Base-by-base conservation (phyloP, 768 basidiomycete species). In the Galerina marginata region DNA sequence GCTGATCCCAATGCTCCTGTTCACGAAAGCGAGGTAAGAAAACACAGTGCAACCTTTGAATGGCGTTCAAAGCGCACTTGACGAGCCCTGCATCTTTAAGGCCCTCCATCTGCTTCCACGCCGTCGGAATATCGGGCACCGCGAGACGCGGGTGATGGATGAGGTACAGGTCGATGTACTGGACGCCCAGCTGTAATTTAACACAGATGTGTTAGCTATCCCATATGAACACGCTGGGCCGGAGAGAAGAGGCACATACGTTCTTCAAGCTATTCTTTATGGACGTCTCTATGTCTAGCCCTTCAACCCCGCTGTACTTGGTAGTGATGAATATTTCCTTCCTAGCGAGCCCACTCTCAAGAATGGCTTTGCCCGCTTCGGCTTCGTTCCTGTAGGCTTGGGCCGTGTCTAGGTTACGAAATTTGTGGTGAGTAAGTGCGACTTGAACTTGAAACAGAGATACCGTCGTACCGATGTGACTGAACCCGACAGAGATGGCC, bases 1-100 rank as follows among this genome's bases (percentile, higher is more conserved):
- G 74, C 85, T 87, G 42, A 91, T 86, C 20, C 89, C 89, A 56
- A 90, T 89, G 69, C 84, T 88, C 83, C 86, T 88, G 63, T 33
- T n/a, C 5, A 45, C 15, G 9, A 11, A n/a, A 14, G n/a, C 9
- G 7, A 44, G 23, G 29, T 29, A 0, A 12, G 7, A 12, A 14
- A 20, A 44, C 23, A 11, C 4, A 3, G 16, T 36, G 37, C 2
- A 25, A 5, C 29, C 29, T 33, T 33, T 11, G 26, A 26, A 23
- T 42, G 33, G 23, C 11, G 14, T 7, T 3, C 11, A 23, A 38
- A 20, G 62, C 75, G 39, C 54, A 86, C 87, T 84, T 89, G 55
- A 81, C 82, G 2, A 86, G 73, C 1, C 88, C 88, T n/a, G 81
- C 74, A 16, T 76, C 72, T 63, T 84, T 80, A 55, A 89, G 63